Evolutionary conservation across 2,329 filamentous ascomycete genomes (phyloP), one percentile per base, ranked within the genome.

Genomic region (Beauveria brongniartii): DNA sequence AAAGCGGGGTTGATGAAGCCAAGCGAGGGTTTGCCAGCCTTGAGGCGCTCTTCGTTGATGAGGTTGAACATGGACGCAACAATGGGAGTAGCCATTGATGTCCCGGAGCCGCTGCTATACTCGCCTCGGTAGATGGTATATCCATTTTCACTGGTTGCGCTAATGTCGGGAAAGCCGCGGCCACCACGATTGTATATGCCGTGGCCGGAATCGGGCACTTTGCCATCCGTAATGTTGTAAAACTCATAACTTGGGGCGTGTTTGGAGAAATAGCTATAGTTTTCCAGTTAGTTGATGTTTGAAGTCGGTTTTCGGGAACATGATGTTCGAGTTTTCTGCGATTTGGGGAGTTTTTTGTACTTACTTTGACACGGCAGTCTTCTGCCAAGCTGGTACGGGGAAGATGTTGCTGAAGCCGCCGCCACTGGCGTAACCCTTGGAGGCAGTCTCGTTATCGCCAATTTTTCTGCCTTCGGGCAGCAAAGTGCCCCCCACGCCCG

Each of bases 401-500:
- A 80, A 81, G 62, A 78, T 71, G 65, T 81, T 79, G 62, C 65
- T 68, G 73, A 76, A 61, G 3, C 59, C 59, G 20, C 59, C 59
- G 16, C 59, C 59, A 9, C 44, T 51, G 7, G 41, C 40, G 68
- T 81, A 81, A 73, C 76, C n/a, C 70, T 75, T 64, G 72, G 74
- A 68, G 77, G 77, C 7, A 70, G 75, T 67, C 68, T 81, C 66
- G 77, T 72, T 64, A 75, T 78, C 26, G 77, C 77, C 61, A 71
- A 77, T 69, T 1, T 73, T 72, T 5, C 72, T 73, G 14, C 72
- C 73, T 51, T 71, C 71, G 34, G 70, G 68, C 34, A 82, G 71
- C 66, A 78, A 72, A 0, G 80, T 82, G 12, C 78, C 79, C 37
- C 80, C 80, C 3, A 82, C 79, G 4, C 76, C 72, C 0, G 78